Evolutionary conservation across 805 yeast genomes (phyloP).

Genomic region (Ogataea dorogensis): DNA sequence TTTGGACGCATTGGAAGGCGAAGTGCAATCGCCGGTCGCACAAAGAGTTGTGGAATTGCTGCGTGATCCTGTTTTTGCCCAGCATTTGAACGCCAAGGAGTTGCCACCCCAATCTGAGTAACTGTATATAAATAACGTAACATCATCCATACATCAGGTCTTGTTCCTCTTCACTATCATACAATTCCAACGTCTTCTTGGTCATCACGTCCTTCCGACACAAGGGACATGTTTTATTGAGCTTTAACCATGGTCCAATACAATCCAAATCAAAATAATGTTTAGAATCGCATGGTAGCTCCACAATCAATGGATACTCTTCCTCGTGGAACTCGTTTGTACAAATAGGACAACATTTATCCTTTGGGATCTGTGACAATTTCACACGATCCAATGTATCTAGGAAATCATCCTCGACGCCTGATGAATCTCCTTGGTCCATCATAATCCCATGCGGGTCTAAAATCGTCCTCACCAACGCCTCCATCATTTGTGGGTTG

Average conservation of each 20-base stretch:
- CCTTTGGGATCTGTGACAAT: constrained; percentile 39
- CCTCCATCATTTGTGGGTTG: constrained; percentile 10
- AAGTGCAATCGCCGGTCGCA: constrained; percentile 45
- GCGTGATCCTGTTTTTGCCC: constrained; percentile 67
- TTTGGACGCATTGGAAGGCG: constrained; percentile 24
- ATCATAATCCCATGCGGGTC: constrained; percentile 12
- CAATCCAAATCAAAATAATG: constrained; percentile 90
- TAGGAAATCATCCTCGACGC: constrained; percentile 67
- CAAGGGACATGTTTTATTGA: constrained; percentile 77
- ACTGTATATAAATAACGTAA: constrained; percentile 6
- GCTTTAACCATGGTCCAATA: constrained; percentile 82
- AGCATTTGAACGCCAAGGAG: constrained; percentile 39
- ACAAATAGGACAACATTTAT: constrained; percentile 82
- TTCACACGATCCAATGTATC: constrained; percentile 74
- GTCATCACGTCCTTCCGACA: constrained; percentile 72
- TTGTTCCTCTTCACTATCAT: constrained; percentile 57
- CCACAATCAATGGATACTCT: constrained; percentile 74
- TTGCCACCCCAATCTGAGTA: constrained; percentile 22
- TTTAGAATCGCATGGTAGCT: constrained; percentile 60
- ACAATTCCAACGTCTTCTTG: constrained; percentile 34
- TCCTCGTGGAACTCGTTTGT: constrained; percentile 70
- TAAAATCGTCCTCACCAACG: constrained; percentile 12
- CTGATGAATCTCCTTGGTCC: constrained; percentile 30
- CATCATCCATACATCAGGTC: constrained; percentile 73
- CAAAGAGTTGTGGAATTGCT: constrained; percentile 69